A percentile compares a stretch with the other conserved stretches of the same genome.
Conservation (phyloP, 2,329 filamentous ascomycete genomes). For the Hymenoscyphus repandus region DNA sequence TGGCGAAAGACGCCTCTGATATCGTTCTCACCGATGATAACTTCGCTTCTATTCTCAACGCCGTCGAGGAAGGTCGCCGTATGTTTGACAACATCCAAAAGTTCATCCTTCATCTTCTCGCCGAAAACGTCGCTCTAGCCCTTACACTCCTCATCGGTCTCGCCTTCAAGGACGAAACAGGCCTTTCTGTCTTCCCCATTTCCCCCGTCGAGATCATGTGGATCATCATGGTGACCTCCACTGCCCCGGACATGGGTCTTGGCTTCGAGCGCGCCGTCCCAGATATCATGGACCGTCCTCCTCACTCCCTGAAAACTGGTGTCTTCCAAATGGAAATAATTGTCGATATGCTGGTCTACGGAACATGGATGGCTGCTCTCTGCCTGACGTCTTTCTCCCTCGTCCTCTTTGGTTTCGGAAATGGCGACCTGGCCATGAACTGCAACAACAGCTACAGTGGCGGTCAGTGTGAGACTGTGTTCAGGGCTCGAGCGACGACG, state of each 20-base stretch:
- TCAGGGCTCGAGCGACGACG: constrained; percentile 66
- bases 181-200: constrained; percentile 78
- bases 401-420: constrained; percentile 56
- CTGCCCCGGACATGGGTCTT: constrained; percentile 85
- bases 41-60: constrained; percentile 47
- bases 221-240: constrained; percentile 95
- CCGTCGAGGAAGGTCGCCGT: constrained; percentile 46
- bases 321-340: constrained; percentile 77
- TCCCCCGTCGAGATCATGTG: constrained; percentile 83
- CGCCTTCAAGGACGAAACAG: constrained; percentile 66
- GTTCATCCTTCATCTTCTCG: constrained; percentile 55
- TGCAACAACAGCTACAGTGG: constrained; percentile 56
- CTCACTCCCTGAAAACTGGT: constrained; percentile 38
- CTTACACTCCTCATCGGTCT: constrained; percentile 76
- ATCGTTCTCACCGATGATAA: constrained; percentile 51
- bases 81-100: constrained; percentile 56
- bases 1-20: constrained; percentile 53
- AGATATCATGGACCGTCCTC: constrained; percentile 58
- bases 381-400: constrained; percentile 59
- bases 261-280: constrained; percentile 71
- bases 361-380: constrained; percentile 69
- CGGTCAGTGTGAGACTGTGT: constrained; percentile 62
- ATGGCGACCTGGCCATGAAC: constrained; percentile 46
- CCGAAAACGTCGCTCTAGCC: constrained; percentile 78
- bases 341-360: constrained; percentile 75